Evolutionary conservation across 257 asterid genomes (phyloP).

Genomic region (Mitragyna speciosa): DNA sequence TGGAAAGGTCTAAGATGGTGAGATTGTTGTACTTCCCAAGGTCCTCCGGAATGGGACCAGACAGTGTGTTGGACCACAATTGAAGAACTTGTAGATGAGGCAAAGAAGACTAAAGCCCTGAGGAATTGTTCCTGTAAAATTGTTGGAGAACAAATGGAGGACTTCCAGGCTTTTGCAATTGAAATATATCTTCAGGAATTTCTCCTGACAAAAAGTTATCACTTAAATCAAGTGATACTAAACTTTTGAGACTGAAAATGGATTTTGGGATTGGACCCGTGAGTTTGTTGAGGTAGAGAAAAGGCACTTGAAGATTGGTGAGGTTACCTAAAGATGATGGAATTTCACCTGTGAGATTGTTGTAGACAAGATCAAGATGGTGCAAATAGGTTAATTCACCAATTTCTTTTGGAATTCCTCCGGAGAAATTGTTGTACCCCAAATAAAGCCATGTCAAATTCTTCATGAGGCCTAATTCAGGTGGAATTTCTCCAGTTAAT

Average conservation of each 20-base stretch:
- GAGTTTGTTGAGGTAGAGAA: slow-evolving; percentile 70
- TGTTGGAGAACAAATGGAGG: slow-evolving; percentile 75
- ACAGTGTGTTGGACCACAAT: slow-evolving; percentile 65
- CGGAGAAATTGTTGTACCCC: slow-evolving; percentile 83
- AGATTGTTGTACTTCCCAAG: slow-evolving; percentile 65
- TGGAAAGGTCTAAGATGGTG: slow-evolving; percentile 74
- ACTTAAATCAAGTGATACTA: slow-evolving; percentile 76
- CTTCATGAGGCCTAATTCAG: slow-evolving; percentile 48
- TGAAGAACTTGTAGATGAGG: slow-evolving; percentile 74
- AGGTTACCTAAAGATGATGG: slow-evolving; percentile 79
- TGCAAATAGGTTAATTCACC: slow-evolving; percentile 44
- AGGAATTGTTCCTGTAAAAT: slow-evolving; percentile 70
- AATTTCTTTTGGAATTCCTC: slow-evolving; percentile 59
- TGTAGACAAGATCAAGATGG: slow-evolving; percentile 79
- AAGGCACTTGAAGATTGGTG: slow-evolving; percentile 60
- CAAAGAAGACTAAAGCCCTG: slow-evolving; percentile 44
- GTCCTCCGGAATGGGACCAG: slow-evolving; percentile 59
- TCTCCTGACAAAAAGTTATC: slow-evolving; percentile 67
- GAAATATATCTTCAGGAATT: slow-evolving; percentile 44
- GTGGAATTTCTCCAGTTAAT: slow-evolving; percentile 57
- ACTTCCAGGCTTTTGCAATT: slow-evolving; percentile 54
- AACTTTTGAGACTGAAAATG: slow-evolving; percentile 46
- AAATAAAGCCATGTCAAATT: slow-evolving; percentile 57
- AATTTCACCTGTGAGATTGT: slow-evolving; percentile 75
- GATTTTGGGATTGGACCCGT: slow-evolving; percentile 58